A percentile compares a stretch with the other conserved stretches of the same genome.
Conservation (phyloP, 306 rosid species). For the Lathyrus aphaca region DNA sequence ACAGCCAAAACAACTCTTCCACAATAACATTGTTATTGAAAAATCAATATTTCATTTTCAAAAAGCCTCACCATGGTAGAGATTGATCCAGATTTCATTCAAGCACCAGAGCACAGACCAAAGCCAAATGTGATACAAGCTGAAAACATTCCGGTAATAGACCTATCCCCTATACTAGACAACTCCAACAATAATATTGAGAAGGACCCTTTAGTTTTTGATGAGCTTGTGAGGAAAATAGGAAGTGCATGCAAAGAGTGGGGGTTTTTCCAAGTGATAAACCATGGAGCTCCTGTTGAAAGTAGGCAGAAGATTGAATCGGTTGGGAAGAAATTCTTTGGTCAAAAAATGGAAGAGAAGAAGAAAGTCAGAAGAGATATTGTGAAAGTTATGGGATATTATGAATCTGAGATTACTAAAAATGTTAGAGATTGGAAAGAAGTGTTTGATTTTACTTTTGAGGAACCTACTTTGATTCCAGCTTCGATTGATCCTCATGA, state of each 20-base stretch:
- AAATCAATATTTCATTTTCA: neutral
- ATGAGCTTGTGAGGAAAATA: constrained; percentile 34
- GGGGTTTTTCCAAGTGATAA: constrained; percentile 48
- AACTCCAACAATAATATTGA: neutral
- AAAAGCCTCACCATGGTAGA: constrained; percentile 26
- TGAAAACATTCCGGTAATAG: constrained; percentile 52
- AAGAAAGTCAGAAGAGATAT: constrained; percentile 49
- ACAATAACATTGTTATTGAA: neutral
- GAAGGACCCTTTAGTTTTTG: constrained; percentile 26
- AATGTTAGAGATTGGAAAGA: constrained; percentile 78
- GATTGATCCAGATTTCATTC: constrained; percentile 54
- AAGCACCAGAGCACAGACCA: constrained; percentile 59
- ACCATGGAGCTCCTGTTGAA: constrained; percentile 54
- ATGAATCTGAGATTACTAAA: constrained; percentile 59
- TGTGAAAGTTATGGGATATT: constrained; percentile 32
- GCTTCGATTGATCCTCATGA: constrained; percentile 48
- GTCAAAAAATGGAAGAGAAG: constrained; percentile 61
- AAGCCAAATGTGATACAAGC: constrained; percentile 44
- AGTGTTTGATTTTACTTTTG: constrained; percentile 53
- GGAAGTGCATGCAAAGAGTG: constrained; percentile 44
- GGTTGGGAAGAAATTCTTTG: constrained; percentile 54
- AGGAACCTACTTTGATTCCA: constrained; percentile 52
- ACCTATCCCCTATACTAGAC: constrained; percentile 28
- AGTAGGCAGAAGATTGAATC: constrained; percentile 36
- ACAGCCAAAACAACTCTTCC: constrained; percentile 12